Evolutionary conservation across 306 rosid species (phyloP), one percentile per base, ranked within the genome.

Genomic region (Sicyos baderoa): DNA sequence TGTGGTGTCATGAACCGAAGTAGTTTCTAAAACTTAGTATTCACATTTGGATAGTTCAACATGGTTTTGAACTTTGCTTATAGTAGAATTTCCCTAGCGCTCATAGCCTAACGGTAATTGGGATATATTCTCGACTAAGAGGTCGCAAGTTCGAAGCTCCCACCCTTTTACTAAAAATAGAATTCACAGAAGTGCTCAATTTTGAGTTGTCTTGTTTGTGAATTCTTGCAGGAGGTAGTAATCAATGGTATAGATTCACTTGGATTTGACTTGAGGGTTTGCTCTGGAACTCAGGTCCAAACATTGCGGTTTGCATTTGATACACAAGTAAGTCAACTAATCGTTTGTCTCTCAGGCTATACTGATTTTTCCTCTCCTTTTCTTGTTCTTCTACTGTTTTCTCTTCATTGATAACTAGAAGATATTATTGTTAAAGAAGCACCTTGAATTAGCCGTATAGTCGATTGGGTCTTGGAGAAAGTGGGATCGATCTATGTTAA

Each of bases 231-330:
- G 98, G 98, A 93, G 86, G 98, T 86, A 74, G 84, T 80, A 77
- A 77, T 93, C 79, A 85, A 78, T 27, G 76, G 83, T 52, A 75
- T 93, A 40, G 98, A 93, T 72, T 89, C 97, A 68, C 86, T 93
- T 73, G 98, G 98, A 64, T 85, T 89, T 84, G 97, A 89, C 76
- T 40, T 88, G 52, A 86, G 96, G 79, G 87, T 93, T 71, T 93
- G 98, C 78, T 85, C 96, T 18, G 97, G 94, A 78, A 85, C 94
- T 75, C 97, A 89, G 81, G 86, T 93, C 68, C 96, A 88, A 80
- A 87, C 95, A 17, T 81, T 93, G 85, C 84, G 98, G 74, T 86
- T 93, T 66, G 76, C 83, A 44, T 89, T 88, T 59, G 81, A 84
- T 73, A 78, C 87, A 58, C 87, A 82, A 91, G 97, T 93, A 86